Evolutionary conservation across 1,284 basidiomycete genomes (phyloP), one percentile per base, ranked within the genome.

Genomic region (Papiliotrema nemorosa): DNA sequence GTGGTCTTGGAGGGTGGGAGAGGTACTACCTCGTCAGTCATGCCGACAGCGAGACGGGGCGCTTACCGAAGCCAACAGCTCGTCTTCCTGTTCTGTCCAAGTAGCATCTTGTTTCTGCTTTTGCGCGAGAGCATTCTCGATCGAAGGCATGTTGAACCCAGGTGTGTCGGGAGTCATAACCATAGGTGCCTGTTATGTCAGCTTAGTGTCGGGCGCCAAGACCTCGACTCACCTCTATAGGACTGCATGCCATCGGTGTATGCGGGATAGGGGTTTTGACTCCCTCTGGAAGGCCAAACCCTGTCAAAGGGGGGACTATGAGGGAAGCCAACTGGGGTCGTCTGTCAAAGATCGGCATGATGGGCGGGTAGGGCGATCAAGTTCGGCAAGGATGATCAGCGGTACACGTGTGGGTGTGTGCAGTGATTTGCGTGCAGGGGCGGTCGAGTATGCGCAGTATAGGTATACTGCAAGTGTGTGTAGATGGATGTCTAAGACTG

Each of bases 21-120:
- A 72, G 60, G 50, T 68, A 70, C 68, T 69, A 29, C 35, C 24
- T 33, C 44, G 25, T 22, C 3, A 37, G 37, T 9, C 2, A 25
- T 33, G 18, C 47, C n/a, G 20, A 26, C 9, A 33, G 27, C 22
- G 18, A 26, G n/a, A 46, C 33, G 20, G 16, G 18, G 14, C 18
- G 63, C 69, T 54, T 43, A 71, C 69, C 35, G 61, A 62, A 29
- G 63, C 59, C 26, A 70, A 43, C 38, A 72, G 49, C 4, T 61
- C 66, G 38, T 70, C 63, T 45, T 72, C 66, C 34, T 66, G 49
- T 27, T 69, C 67, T 14, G 64, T 60, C 69, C 70, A 70, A 18
- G 46, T 20, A 2, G n/a, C 2, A 9, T 20, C 14, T 20, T 27
- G 37, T 36, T 42, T 36, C 22, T 24, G 46, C 34, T 44, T 25